A percentile compares a stretch with the other conserved stretches of the same genome.
Conservation (phyloP, 208 protist genomes). For the Strigomonas galati region DNA sequence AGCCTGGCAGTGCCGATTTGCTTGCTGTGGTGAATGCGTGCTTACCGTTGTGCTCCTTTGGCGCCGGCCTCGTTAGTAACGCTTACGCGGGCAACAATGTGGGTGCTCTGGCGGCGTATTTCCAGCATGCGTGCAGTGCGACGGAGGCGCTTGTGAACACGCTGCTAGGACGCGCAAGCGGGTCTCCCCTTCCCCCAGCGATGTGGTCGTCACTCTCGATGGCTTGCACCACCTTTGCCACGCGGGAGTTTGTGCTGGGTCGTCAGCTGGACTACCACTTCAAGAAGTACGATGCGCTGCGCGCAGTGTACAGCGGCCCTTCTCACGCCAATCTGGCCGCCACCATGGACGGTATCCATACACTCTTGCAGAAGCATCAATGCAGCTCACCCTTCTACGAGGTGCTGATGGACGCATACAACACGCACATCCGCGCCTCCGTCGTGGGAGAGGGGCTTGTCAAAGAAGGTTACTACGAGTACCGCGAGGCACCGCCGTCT, state of each 20-base stretch:
- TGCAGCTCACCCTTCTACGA: conserved; percentile 70
- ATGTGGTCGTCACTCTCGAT: conserved; percentile 44
- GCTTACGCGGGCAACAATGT: conserved; percentile 54
- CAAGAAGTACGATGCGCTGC: conserved; percentile 51
- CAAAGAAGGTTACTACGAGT: conserved; percentile 53
- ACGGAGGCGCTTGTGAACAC: conserved; percentile 30
- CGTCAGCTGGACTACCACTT: conserved; percentile 78
- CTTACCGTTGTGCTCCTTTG: conserved; percentile 70
- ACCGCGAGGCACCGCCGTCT: conserved; percentile 21
- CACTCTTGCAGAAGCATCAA: conserved; percentile 27
- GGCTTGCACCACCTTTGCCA: conserved; percentile 53
- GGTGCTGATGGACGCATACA: conserved; percentile 83
- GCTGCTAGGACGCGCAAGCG: conserved; percentile 14
- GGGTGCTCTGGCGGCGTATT: conserved; percentile 61
- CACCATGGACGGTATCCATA: conserved; percentile 68
- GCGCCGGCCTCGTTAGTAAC: conserved; percentile 81
- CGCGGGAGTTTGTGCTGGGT: conserved; percentile 78
- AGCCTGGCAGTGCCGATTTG: conserved; percentile 32
- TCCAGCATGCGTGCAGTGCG: conserved; percentile 58
- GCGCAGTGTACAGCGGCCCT: conserved; percentile 42
- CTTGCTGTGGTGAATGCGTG: conserved; percentile 72
- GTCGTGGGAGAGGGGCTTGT: conserved; percentile 63
- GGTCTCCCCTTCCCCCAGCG: conserved; percentile 48
- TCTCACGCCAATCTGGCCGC: conserved; percentile 21
- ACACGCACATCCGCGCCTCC: conserved; percentile 73